Base-by-base conservation (phyloP, 2,329 filamentous ascomycete genomes). In the Ophiostoma australiae region DNA sequence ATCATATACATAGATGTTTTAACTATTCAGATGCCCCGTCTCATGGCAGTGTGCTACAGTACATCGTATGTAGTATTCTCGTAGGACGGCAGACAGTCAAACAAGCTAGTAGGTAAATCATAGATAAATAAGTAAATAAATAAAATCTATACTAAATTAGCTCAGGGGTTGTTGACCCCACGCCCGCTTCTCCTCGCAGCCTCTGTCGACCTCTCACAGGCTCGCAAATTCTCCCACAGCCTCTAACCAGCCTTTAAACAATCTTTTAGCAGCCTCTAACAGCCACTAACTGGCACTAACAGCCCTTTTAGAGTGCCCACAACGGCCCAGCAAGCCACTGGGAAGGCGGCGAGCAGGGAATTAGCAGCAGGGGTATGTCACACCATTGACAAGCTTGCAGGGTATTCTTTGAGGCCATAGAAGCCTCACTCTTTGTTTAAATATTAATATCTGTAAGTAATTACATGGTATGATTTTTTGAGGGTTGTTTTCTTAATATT, bases 321-420 rank as follows among this genome's bases (percentile, higher is more conserved):
- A 44, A 67, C 39, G 66, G 39, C 39, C 23, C 66, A 67, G 35
- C 11, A 39, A 23, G 66, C 66, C 66, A 67, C 35, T 67, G 15
- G 17, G 39, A 67, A 23, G 8, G 11, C 23, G 66, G 23, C 4
- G 4, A 44, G 66, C n/a, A 44, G 66, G 37, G 35, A 39, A 48
- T 10, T 27, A 23, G 23, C 23, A 13, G 37, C 66, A 67, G 66
- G 66, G 66, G 66, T 31, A 2, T 67, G 66, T 67, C 66, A 31
- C 66, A 67, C 66, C 66, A 67, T 67, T 67, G 66, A 67, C 37
- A n/a, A 67, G 35, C 52, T 27, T 27, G 17, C 52, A 8, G 52
- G 52, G n/a, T 27, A 27, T 23, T 39, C 17, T 39, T 39, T 11
- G 8, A n/a, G 27, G 3, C 27, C 27, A 31, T 31, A 17, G 61